These are phyloP conservation scores for Ceratobasidium papillatum DNA, from an alignment of 1,284 basidiomycete species.

Conservation along the genomic window DNA sequence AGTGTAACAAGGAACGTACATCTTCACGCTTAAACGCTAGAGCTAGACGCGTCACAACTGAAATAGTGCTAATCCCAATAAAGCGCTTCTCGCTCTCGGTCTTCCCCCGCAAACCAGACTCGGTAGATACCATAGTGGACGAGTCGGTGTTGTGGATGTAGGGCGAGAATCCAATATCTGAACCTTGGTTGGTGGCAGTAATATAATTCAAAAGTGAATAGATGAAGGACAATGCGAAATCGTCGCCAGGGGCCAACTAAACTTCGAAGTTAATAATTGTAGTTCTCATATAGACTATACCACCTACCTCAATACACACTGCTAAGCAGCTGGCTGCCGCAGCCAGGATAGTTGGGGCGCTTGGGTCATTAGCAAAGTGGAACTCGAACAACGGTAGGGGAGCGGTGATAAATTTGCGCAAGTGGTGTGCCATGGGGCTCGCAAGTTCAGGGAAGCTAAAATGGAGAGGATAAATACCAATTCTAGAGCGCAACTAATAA, in stretches of 20 bases:
- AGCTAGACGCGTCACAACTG: slow-evolving; percentile 84
- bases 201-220: slow-evolving; percentile 95
- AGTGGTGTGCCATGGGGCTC: slow-evolving; percentile 75
- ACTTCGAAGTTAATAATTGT: slow-evolving; percentile 4
- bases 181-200: slow-evolving; percentile 78
- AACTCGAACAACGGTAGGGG: slow-evolving; percentile 90
- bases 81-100: slow-evolving; percentile 87
- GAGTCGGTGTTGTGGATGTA: slow-evolving; percentile 57
- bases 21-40: slow-evolving; percentile 84
- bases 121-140: slow-evolving; percentile 63
- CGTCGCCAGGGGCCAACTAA: slow-evolving; percentile 85
- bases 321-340: slow-evolving; percentile 91
- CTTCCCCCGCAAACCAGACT: slow-evolving; percentile 66
- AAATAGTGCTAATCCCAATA: slow-evolving; percentile 90
- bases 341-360: slow-evolving; percentile 77
- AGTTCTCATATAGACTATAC: not conserved
- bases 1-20: slow-evolving; percentile 54
- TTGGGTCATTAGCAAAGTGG: slow-evolving; percentile 76
- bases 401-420: slow-evolving; percentile 88
- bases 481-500: not conserved
- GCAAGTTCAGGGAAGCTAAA: slow-evolving; percentile 83
- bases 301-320: slow-evolving; percentile 80
- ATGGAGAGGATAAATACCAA: slow-evolving; percentile 8
- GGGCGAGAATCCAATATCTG: slow-evolving; percentile 57
- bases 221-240: slow-evolving; percentile 93